Percentiles rank a stretch among this genome's conserved stretches.
Conservation (phyloP, 805 yeast genomes). For the Monosporozyma yasuniensis region DNA sequence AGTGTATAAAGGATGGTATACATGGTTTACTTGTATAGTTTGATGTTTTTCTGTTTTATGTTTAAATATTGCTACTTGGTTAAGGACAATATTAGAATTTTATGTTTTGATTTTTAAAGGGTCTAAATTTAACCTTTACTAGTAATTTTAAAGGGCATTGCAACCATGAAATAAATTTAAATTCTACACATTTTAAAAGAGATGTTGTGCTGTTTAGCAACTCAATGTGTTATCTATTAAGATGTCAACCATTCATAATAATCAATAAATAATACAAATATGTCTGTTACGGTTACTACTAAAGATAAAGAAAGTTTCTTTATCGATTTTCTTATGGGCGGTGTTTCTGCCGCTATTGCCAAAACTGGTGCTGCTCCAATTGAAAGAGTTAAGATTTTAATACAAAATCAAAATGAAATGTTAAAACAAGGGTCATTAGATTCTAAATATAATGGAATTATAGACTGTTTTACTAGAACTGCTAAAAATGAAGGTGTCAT, state of each 20-base stretch:
- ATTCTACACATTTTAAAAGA: neutral
- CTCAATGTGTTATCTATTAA: too few relatives aligned
- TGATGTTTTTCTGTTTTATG: too few relatives aligned
- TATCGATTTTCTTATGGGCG: slow-evolving; percentile 80
- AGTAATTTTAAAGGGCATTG: neutral
- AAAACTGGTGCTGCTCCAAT: slow-evolving; percentile 98
- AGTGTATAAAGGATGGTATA: too few relatives aligned
- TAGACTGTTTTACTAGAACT: slow-evolving; percentile 91
- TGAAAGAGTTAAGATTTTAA: slow-evolving; percentile 92
- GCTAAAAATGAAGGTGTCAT: slow-evolving; percentile 85
- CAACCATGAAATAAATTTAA: neutral
- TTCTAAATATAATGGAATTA: slow-evolving; percentile 79
- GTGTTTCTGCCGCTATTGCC: slow-evolving; percentile 95
- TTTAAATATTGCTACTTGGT: too few relatives aligned
- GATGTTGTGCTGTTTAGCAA: too few relatives aligned
- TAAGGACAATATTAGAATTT: too few relatives aligned
- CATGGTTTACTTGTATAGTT: too few relatives aligned
- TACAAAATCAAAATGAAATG: slow-evolving; percentile 98
- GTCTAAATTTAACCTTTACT: neutral
- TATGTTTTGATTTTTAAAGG: too few relatives aligned
- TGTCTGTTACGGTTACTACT: neutral
- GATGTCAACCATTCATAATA: neutral
- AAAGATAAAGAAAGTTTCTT: slow-evolving; percentile 1
- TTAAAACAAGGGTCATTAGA: slow-evolving; percentile 93
- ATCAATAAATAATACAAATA: neutral